Percentiles rank a stretch among this genome's conserved stretches.
Conservation (phyloP, 2,329 filamentous ascomycete genomes). For the Aspergillus texensis region DNA sequence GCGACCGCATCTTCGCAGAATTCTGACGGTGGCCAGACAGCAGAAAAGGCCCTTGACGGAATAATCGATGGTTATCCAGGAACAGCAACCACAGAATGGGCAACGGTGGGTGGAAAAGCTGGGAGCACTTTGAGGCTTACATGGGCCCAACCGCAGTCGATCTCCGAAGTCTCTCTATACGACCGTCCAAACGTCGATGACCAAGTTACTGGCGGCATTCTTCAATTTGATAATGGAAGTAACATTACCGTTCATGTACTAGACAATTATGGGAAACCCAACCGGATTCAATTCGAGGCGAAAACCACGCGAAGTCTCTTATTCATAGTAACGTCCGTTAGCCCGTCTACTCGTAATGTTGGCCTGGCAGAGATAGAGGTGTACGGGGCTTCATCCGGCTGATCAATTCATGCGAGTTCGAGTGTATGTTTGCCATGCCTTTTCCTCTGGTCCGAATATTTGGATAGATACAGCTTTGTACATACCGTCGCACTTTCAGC, state of each 20-base stretch:
- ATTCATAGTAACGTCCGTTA: constrained; percentile 12
- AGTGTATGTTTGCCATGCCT: not conserved
- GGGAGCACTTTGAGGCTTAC: constrained; percentile 9
- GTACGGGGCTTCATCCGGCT: not conserved
- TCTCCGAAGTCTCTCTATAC: constrained; percentile 10
- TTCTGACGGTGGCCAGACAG: not conserved
- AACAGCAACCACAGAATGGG: constrained; percentile 6
- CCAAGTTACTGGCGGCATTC: constrained; percentile 8
- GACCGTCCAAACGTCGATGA: constrained; percentile 14
- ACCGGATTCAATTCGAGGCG: not conserved
- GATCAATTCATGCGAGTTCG: not conserved
- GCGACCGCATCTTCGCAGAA: constrained; percentile 11
- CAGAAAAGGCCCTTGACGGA: constrained; percentile 10
- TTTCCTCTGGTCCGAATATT: not conserved
- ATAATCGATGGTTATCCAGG: constrained; percentile 6
- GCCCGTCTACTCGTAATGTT: constrained; percentile 9
- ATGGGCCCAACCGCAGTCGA: constrained; percentile 10
- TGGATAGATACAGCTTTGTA: not conserved
- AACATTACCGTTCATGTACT: not conserved
- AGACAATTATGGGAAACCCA: constrained; percentile 10
- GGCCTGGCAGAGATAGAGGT: constrained; percentile 14
- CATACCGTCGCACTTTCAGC: not conserved
- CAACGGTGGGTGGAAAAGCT: constrained; percentile 5
- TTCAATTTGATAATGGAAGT: constrained; percentile 12
- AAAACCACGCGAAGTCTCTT: constrained; percentile 5